These are phyloP conservation scores for Iberis amara DNA, from an alignment of 441 rosid species.

Conservation along the genomic window DNA sequence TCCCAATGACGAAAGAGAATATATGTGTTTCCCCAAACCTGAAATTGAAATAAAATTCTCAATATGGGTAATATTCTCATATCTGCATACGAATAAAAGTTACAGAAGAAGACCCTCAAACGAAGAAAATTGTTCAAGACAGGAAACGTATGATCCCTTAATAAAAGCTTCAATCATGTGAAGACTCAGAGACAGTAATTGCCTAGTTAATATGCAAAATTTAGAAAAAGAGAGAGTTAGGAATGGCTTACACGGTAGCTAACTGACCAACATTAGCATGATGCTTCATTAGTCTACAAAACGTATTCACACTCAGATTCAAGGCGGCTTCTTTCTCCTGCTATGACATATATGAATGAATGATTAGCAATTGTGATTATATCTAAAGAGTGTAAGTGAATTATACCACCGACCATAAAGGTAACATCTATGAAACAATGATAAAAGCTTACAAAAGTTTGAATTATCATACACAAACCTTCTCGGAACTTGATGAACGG, in stretches of 20 bases:
- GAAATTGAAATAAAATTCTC: slow-evolving; percentile 33
- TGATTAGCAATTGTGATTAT: slow-evolving; percentile 25
- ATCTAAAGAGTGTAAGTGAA: no score
- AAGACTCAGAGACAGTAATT: background rate
- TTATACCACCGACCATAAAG: no score
- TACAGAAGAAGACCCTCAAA: background rate
- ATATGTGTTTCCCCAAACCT: slow-evolving; percentile 97
- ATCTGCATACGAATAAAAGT: slow-evolving; percentile 1
- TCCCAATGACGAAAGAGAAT: slow-evolving; percentile 93
- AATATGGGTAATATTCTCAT: slow-evolving; percentile 27
- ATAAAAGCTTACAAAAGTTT: background rate
- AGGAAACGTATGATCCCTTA: background rate
- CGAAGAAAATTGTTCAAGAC: background rate
- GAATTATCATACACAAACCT: slow-evolving; percentile 36
- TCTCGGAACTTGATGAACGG: slow-evolving; percentile 87
- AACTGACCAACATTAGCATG: slow-evolving; percentile 81
- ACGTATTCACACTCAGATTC: slow-evolving; percentile 65
- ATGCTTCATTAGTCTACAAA: slow-evolving; percentile 93
- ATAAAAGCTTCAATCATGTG: background rate
- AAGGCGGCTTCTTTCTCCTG: slow-evolving; percentile 98
- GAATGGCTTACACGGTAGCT: slow-evolving; percentile 62
- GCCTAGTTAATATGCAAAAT: no score
- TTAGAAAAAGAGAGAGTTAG: background rate
- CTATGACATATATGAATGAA: slow-evolving; percentile 27
- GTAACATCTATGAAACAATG: background rate